phyloP scores from a whole-genome alignment of 257 asterid genomes.

The Ehretia macrophylla region DNA sequence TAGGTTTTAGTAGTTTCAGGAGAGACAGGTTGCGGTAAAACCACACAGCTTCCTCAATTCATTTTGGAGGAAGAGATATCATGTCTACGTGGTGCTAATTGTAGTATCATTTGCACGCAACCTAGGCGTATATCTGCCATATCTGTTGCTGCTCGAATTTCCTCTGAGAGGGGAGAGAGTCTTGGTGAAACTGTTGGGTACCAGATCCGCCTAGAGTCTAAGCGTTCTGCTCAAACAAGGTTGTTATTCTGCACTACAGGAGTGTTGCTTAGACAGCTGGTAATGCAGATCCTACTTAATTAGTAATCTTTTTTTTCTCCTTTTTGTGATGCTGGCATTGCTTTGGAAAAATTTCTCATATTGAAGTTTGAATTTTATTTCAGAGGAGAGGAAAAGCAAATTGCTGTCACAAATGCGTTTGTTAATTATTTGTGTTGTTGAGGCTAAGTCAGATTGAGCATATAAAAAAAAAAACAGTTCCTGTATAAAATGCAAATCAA shows the following conservation, averaged over 20 bases:
- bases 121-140: constrained; percentile 98
- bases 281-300: constrained; percentile 18
- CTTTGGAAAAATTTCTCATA: constrained; percentile 3
- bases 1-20: constrained; percentile 97
- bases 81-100: constrained; percentile 66
- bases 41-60: constrained; percentile 98
- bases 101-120: constrained; percentile 90
- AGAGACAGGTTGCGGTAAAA: constrained; percentile 99
- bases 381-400: not conserved
- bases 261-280: constrained; percentile 86
- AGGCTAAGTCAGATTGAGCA: no score
- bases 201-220: constrained; percentile 89
- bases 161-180: constrained; percentile 89
- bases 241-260: constrained; percentile 97
- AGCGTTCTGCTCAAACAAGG: constrained; percentile 75
- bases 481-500: no score
- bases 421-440: no score
- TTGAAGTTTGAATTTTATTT: constrained; percentile 10
- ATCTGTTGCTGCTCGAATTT: constrained; percentile 90
- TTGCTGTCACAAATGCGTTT: no score
- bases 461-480: no score
- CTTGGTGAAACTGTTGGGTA: constrained; percentile 93
- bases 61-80: constrained; percentile 90
- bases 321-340: not conserved
- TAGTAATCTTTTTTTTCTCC: not conserved